Base-by-base conservation (phyloP, 208 protist species). In the Herpetomonas samuelpessoai region DNA sequence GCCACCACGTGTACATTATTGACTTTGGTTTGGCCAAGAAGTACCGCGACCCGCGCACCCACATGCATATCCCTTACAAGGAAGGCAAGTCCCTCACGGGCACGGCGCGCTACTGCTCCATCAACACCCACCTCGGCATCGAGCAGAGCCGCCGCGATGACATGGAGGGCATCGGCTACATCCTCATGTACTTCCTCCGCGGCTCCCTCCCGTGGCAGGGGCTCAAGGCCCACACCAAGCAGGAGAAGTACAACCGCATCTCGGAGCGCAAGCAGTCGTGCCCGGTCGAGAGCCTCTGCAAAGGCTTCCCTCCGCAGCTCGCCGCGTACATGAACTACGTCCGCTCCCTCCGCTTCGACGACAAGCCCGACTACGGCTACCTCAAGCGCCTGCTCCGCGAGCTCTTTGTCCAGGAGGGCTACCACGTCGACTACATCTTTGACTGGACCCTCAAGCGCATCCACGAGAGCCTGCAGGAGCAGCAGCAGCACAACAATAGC, bases 1-100 rank as follows among this genome's bases (percentile, higher is more conserved):
- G 83, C 10, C 87, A 95, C 66, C 84, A 94, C 55, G 91, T 98
- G 18, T 97, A 98, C 79, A 83, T 99, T 26, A 99, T 99, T 70
- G 98, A 99, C 83, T 99, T 99, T 84, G 99, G 99, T 21, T 78
- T 99, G 18, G 95, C 98, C 26, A 99, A 99, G 85, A 96, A 94
- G 64, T 99, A 99, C 74, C 82, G 98, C 48, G 98, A 99, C 71
- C 88, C 96, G 14, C 92, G 93, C 56, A 99, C 98, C 22, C 92
- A 98, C 69, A 68, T 94, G 65, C 99, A 99, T 83, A 99, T 99
- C 50, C 95, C 98, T 1, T 99, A 99, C 77, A 88, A 96, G 54
- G 98, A 99, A 65, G 92, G 99, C 66, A 99, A 99, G 84, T 97
- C 88, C 51, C 81, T 99, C 4, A 99, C 98, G 14, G 99, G 99